phyloP scores from a whole-genome alignment of 345 rosid genomes.

The Mercurialis annua region DNA sequence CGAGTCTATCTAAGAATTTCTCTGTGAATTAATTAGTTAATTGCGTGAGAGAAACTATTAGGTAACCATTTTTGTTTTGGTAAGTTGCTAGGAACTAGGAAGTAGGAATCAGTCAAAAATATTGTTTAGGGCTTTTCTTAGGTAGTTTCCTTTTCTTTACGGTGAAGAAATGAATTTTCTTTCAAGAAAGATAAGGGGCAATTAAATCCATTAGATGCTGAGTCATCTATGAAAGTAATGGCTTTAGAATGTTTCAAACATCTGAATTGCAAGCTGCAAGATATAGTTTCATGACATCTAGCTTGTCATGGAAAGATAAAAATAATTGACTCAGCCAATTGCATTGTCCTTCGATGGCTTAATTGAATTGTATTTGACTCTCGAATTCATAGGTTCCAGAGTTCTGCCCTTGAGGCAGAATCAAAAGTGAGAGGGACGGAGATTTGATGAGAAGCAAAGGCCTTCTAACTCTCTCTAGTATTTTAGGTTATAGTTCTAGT shows the following conservation, averaged over 20 bases:
- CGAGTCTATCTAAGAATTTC: no score
- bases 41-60: no score
- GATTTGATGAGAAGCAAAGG: no score
- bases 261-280: background rate
- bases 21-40: no score
- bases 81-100: no score
- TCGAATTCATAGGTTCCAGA: background rate
- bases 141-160: background rate
- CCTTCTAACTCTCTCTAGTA: background rate
- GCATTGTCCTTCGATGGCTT: background rate
- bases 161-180: no score
- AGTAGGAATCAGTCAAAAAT: background rate
- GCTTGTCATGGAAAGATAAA: no score
- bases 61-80: no score
- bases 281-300: background rate
- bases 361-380: background rate
- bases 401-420: background rate
- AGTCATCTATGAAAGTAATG: background rate
- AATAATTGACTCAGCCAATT: no score
- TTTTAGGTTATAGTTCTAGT: background rate
- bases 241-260: background rate
- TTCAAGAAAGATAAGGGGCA: no score
- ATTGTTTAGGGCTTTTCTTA: background rate
- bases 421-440: background rate
- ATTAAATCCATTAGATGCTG: background rate